Evolutionary conservation across 2,329 filamentous ascomycete genomes (phyloP).

Genomic region (Sarocladium strictum): DNA sequence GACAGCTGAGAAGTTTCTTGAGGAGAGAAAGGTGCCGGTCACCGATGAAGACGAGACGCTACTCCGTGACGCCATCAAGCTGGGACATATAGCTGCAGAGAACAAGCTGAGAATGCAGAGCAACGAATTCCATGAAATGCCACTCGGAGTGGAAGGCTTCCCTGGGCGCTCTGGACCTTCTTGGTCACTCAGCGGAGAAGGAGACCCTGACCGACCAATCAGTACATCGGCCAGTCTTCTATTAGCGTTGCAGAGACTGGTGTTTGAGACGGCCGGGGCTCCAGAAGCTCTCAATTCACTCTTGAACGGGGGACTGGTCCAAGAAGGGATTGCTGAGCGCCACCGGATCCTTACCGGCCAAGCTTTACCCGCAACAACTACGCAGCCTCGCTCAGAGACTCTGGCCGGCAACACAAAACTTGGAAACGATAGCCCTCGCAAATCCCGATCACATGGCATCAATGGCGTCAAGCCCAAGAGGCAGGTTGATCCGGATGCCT

Average conservation of each 20-base stretch:
- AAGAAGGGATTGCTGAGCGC: conserved; percentile 31
- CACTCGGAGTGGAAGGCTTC: conserved; percentile 64
- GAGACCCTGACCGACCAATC: conserved; percentile 37
- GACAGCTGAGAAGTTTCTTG: conserved; percentile 62
- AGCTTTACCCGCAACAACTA: conserved; percentile 11
- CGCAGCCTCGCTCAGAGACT: conserved; percentile 14
- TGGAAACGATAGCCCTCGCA: conserved; percentile 29
- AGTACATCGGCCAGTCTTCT: conserved; percentile 47
- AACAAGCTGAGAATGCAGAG: conserved; percentile 62
- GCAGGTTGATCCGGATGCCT: conserved; percentile 17
- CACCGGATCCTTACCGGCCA: conserved; percentile 21
- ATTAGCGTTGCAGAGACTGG: conserved; percentile 43
- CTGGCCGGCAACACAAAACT: conserved; percentile 38
- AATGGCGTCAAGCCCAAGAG: conserved; percentile 18
- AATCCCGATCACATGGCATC: conserved; percentile 24
- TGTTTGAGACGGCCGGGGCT: conserved; percentile 39
- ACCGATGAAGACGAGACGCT: conserved; percentile 52
- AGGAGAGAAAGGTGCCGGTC: conserved; percentile 54
- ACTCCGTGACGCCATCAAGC: conserved; percentile 58
- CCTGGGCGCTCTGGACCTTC: conserved; percentile 51
- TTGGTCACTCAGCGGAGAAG: conserved; percentile 60
- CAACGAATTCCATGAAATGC: conserved; percentile 69
- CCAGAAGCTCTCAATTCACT: conserved; percentile 40
- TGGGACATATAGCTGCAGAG: conserved; percentile 52
- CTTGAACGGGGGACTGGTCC: conserved; percentile 39